Percentiles rank a stretch among this genome's conserved stretches.
These are phyloP conservation scores for Brassica juncea DNA, from an alignment of 345 rosid species.

Conservation along the genomic window DNA sequence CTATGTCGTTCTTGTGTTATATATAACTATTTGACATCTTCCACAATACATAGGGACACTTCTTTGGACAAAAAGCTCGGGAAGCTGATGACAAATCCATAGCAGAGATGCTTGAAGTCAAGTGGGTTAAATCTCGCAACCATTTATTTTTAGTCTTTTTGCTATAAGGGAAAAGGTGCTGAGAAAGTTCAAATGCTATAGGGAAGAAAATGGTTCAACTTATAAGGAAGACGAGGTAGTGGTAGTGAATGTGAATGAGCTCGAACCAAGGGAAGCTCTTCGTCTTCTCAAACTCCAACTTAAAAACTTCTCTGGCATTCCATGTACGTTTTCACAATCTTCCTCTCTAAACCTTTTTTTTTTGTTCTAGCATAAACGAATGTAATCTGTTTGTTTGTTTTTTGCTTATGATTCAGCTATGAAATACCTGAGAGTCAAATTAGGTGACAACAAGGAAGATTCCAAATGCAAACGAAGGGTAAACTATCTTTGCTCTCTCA, in stretches of 20 bases:
- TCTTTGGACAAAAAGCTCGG: constrained; percentile 53
- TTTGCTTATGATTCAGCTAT: constrained; percentile 44
- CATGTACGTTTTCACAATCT: constrained; percentile 43
- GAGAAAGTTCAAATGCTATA: constrained; percentile 16
- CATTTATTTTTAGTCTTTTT: too few species aligned
- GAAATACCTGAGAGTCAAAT: constrained; percentile 50
- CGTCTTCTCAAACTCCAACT: constrained; percentile 54
- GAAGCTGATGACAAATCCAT: constrained; percentile 60
- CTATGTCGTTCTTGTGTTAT: background rate
- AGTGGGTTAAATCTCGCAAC: constrained; percentile 42
- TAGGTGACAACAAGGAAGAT: constrained; percentile 51
- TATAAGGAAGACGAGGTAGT: constrained; percentile 49
- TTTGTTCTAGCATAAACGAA: constrained; percentile 1
- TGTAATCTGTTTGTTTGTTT: constrained; percentile 1
- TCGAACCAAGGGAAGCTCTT: constrained; percentile 54
- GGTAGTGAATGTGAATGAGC: constrained; percentile 46
- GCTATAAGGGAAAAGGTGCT: background rate
- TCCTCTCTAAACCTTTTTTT: background rate
- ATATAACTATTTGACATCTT: constrained; percentile 15
- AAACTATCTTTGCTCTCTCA: constrained; percentile 18
- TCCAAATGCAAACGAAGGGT: constrained; percentile 50
- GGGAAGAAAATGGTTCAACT: constrained; percentile 31
- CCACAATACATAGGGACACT: constrained; percentile 52
- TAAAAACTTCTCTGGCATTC: constrained; percentile 53
- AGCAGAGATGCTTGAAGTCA: constrained; percentile 51